Conservation (phyloP, 148 eudicot genomes). For the Rhododendron kiyosumense region DNA sequence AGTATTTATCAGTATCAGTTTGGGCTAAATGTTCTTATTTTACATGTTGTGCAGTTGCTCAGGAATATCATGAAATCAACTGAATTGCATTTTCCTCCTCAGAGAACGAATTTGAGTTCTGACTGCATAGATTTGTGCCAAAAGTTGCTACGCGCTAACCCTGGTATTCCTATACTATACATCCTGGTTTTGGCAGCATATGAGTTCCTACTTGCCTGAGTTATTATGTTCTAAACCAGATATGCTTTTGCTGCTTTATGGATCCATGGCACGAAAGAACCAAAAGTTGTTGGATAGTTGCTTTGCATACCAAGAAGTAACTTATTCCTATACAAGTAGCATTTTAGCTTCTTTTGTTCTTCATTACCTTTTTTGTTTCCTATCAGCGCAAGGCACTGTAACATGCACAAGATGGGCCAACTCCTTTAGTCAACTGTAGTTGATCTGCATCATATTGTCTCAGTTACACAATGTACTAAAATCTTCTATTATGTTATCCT, state of each 20-base stretch:
- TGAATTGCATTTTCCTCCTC: slow-evolving; percentile 64
- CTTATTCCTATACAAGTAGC: neutral
- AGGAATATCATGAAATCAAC: slow-evolving; percentile 68
- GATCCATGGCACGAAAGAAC: neutral
- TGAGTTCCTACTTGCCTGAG: slow-evolving; percentile 1
- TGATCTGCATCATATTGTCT: neutral
- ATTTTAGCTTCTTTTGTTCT: neutral
- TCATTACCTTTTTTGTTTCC: neutral
- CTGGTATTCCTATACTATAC: slow-evolving; percentile 39
- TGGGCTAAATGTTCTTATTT: neutral
- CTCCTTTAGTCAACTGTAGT: neutral
- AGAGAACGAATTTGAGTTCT: slow-evolving; percentile 45
- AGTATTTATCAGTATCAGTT: neutral
- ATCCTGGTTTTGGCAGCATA: neutral
- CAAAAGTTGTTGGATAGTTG: neutral
- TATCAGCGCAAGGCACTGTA: neutral
- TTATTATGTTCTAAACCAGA: neutral
- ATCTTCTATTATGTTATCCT: neutral
- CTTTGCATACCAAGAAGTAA: neutral
- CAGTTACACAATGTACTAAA: neutral
- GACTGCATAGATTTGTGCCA: slow-evolving; percentile 68
- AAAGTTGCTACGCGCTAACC: slow-evolving; percentile 76
- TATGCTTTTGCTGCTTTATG: neutral
- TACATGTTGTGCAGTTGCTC: slow-evolving; percentile 51
- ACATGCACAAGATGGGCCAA: slow-evolving; percentile 1